phyloP scores from a whole-genome alignment of 305 asterid genomes.

The Striga hermonthica region DNA sequence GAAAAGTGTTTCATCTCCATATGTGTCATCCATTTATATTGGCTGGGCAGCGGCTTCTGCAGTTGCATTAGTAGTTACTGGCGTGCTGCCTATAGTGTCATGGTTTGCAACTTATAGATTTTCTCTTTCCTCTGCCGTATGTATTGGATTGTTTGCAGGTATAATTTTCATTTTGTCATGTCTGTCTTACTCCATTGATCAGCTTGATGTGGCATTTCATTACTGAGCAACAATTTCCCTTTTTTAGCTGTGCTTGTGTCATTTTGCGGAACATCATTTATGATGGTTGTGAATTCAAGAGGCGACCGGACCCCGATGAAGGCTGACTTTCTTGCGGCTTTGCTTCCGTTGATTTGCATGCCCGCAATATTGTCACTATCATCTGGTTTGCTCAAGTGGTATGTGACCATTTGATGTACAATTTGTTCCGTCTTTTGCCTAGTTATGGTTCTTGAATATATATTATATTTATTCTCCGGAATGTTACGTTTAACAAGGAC shows the following conservation, averaged over 20 bases:
- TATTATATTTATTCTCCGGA: slow-evolving; percentile 14
- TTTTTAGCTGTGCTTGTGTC: slow-evolving; percentile 77
- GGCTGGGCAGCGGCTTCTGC: slow-evolving; percentile 98
- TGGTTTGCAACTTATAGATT: slow-evolving; percentile 98
- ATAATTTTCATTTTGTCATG: slow-evolving; percentile 16
- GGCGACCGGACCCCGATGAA: slow-evolving; percentile 73
- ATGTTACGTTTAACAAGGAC: slow-evolving; percentile 23
- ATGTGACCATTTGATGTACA: slow-evolving; percentile 32
- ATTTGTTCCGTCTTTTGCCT: background rate
- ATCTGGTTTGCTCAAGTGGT: slow-evolving; percentile 95
- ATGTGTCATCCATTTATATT: slow-evolving; percentile 82
- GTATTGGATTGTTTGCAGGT: slow-evolving; percentile 91
- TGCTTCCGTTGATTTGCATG: slow-evolving; percentile 92
- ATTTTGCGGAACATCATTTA: slow-evolving; percentile 84
- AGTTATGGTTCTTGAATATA: slow-evolving; percentile 26
- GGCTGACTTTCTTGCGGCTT: slow-evolving; percentile 90
- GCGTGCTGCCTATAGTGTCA: slow-evolving; percentile 87
- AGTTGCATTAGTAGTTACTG: slow-evolving; percentile 79
- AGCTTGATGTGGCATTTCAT: slow-evolving; percentile 23
- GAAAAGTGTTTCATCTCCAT: slow-evolving; percentile 76
- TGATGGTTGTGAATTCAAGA: slow-evolving; percentile 80
- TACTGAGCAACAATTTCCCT: slow-evolving; percentile 32
- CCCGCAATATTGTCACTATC: slow-evolving; percentile 85
- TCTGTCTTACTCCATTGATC: background rate
- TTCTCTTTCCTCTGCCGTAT: slow-evolving; percentile 86